Evolutionary conservation across 306 rosid genomes (phyloP).

Genomic region (Casuarina cunninghamiana): DNA sequence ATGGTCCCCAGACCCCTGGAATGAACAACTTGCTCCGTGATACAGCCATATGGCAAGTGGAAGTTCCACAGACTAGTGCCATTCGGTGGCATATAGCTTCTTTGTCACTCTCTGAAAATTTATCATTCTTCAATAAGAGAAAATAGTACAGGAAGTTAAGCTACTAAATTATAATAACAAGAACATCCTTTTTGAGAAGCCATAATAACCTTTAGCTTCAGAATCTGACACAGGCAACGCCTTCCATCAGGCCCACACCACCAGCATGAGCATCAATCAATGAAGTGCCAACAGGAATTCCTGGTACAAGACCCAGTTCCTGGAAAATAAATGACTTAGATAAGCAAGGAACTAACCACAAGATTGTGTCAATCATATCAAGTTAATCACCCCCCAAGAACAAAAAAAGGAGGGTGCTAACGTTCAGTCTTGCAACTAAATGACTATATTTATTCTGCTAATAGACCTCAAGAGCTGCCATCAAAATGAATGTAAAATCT

Average conservation of each 20-base stretch:
- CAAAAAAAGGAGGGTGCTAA: conserved; percentile 6
- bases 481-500: conserved; percentile 54
- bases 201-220: conserved; percentile 54
- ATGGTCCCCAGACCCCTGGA: conserved; percentile 99
- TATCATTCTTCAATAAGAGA: conserved; percentile 20
- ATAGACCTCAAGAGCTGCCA: conserved; percentile 44
- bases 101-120: conserved; percentile 49
- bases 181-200: conserved; percentile 9
- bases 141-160: conserved; percentile 21
- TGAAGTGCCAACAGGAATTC: conserved; percentile 94
- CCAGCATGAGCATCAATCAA: conserved; percentile 98
- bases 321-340: conserved; percentile 42
- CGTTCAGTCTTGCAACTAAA: conserved; percentile 31
- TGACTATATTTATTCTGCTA: conserved; percentile 32
- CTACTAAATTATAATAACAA: conserved; percentile 20
- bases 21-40: conserved; percentile 80
- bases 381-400: conserved; percentile 35
- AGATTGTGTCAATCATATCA: conserved; percentile 20
- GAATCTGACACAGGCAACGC: conserved; percentile 55
- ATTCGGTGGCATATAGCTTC: conserved; percentile 74
- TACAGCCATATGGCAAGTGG: conserved; percentile 96
- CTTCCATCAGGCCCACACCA: conserved; percentile 95
- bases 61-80: conserved; percentile 95
- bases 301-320: conserved; percentile 84
- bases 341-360: conserved; percentile 16